phyloP scores from a whole-genome alignment of 148 eudicot genomes.

The Rhododendron molle region DNA sequence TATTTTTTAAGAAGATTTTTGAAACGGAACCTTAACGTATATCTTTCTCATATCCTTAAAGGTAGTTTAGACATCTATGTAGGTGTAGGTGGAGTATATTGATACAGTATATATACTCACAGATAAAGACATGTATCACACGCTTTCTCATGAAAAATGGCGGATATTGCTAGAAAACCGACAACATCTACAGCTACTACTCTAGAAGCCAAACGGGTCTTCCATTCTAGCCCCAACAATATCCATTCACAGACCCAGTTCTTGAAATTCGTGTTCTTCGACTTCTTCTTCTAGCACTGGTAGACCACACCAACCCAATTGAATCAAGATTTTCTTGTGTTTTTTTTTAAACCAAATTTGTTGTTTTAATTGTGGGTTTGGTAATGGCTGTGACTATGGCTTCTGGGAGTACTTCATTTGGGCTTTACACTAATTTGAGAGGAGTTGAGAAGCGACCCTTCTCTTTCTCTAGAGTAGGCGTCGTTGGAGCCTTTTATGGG shows the following conservation, averaged over 20 bases:
- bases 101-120: not conserved
- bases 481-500: constrained; percentile 32
- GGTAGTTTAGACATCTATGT: too few relatives aligned
- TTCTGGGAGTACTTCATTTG: constrained; percentile 43
- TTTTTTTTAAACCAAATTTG: not conserved
- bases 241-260: constrained; percentile 12
- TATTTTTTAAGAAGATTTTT: too few relatives aligned
- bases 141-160: constrained; percentile 17
- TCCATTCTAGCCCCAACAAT: constrained; percentile 14
- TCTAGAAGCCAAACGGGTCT: constrained; percentile 12
- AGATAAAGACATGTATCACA: not conserved
- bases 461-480: constrained; percentile 24
- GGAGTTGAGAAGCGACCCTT: constrained; percentile 37
- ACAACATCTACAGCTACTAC: constrained; percentile 1
- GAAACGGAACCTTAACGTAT: too few relatives aligned
- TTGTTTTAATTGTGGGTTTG: constrained; percentile 1
- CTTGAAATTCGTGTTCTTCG: constrained; percentile 17
- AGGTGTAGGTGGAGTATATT: not conserved
- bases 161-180: constrained; percentile 25
- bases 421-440: constrained; percentile 23
- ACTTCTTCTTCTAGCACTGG: constrained; percentile 4
- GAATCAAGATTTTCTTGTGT: not conserved
- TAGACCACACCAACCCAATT: not conserved
- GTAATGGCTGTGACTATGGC: constrained; percentile 76
- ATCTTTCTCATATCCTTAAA: too few relatives aligned